Conservation (phyloP, 2,329 filamentous ascomycete genomes). For the Zasmidium cellare region DNA sequence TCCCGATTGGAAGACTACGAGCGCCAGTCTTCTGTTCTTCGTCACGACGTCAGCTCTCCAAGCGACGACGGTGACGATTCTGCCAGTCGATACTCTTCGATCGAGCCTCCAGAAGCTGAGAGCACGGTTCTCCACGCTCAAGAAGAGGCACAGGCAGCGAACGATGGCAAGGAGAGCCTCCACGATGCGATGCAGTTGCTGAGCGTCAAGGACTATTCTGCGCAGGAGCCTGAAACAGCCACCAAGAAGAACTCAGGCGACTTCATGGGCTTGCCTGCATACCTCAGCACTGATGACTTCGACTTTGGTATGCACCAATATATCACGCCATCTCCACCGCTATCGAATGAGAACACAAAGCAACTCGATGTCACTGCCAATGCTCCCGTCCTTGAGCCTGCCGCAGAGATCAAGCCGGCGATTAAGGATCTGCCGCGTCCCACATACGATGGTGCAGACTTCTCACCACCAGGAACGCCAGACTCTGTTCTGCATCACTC, state of each 20-base stretch:
- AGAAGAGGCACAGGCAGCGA: slow-evolving; percentile 7
- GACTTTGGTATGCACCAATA: slow-evolving; percentile 57
- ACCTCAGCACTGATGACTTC: slow-evolving; percentile 51
- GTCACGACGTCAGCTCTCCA: slow-evolving; percentile 46
- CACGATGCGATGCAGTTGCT: slow-evolving; percentile 37
- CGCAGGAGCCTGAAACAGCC: slow-evolving; percentile 19
- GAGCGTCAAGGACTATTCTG: slow-evolving; percentile 36
- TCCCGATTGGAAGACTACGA: slow-evolving; percentile 44
- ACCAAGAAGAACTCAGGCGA: slow-evolving; percentile 19
- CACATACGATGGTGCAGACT: slow-evolving; percentile 23
- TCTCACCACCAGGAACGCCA: slow-evolving; percentile 62
- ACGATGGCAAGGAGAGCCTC: slow-evolving; percentile 33
- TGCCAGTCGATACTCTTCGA: slow-evolving; percentile 55
- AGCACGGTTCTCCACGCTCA: slow-evolving; percentile 29
- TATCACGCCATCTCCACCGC: slow-evolving; percentile 49
- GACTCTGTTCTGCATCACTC: slow-evolving; percentile 85
- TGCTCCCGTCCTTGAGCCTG: slow-evolving; percentile 25
- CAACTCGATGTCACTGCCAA: slow-evolving; percentile 23
- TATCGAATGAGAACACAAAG: slow-evolving; percentile 20
- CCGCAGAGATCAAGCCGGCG: slow-evolving; percentile 21
- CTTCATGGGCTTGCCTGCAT: slow-evolving; percentile 35
- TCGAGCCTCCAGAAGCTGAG: slow-evolving; percentile 34
- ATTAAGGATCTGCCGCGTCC: slow-evolving; percentile 24
- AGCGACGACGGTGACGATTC: slow-evolving; percentile 54
- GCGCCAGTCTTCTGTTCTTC: slow-evolving; percentile 56